phyloP scores from a whole-genome alignment of 345 rosid species.

The rapeseed (Brassica napus) region DNA sequence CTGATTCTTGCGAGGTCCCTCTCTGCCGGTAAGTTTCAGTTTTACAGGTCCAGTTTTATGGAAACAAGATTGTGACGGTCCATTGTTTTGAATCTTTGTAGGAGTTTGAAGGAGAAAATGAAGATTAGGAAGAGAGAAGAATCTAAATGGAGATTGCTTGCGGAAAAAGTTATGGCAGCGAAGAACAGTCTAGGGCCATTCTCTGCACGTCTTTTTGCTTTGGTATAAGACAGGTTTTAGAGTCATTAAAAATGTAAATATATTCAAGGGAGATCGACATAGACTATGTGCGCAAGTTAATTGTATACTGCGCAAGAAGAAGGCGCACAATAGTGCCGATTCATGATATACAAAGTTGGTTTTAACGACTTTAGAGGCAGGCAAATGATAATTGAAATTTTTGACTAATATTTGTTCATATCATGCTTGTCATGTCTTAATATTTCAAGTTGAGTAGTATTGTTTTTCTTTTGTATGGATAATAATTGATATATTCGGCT shows the following conservation, averaged over 20 bases:
- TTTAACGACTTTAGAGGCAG: background rate
- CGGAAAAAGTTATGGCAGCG: conserved; percentile 62
- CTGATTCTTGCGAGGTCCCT: conserved; percentile 80
- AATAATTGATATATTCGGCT: background rate
- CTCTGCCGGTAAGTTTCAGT: conserved; percentile 61
- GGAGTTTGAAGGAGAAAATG: conserved; percentile 71
- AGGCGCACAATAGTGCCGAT: background rate
- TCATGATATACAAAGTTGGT: background rate
- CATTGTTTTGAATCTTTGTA: background rate
- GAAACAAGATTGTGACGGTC: background rate
- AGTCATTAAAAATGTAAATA: background rate
- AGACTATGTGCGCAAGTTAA: background rate
- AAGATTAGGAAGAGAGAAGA: conserved; percentile 74
- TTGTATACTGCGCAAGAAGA: background rate
- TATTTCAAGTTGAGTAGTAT: background rate
- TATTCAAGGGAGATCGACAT: background rate
- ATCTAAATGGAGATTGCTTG: conserved; percentile 67
- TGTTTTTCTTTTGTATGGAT: background rate
- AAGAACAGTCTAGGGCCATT: conserved; percentile 59
- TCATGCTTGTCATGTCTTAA: background rate
- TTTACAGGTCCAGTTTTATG: background rate
- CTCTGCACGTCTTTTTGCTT: conserved; percentile 41
- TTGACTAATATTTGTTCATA: background rate
- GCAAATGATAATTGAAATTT: background rate
- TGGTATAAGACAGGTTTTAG: conserved; percentile 18